A percentile compares a stretch with the other conserved stretches of the same genome.
These are phyloP conservation scores for Porcisia hertigi DNA, from an alignment of 208 protist species.

Conservation along the genomic window DNA sequence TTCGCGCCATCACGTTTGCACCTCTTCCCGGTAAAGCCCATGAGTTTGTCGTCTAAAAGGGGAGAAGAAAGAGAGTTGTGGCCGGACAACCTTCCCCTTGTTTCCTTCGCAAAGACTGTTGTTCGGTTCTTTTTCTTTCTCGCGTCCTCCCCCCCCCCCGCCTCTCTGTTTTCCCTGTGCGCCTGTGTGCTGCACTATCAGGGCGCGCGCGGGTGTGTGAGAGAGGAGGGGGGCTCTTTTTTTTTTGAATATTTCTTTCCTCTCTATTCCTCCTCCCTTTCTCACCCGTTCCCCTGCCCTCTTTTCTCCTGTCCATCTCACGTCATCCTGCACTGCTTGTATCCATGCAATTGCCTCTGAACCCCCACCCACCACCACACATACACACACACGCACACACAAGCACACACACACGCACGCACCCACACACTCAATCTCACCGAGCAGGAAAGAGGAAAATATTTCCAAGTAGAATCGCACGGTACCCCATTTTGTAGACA, in stretches of 20 bases:
- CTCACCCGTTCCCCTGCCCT: neutral
- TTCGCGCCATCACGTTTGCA: too few species aligned
- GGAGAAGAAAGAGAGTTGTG: neutral
- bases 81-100: neutral
- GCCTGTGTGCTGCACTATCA: neutral
- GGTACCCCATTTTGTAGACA: too few species aligned
- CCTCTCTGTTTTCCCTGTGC: neutral
- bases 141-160: neutral
- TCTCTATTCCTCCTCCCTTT: neutral
- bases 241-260: too few species aligned
- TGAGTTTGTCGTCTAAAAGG: too few species aligned
- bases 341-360: neutral
- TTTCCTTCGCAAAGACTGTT: neutral
- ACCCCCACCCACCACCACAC: neutral
- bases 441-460: too few species aligned
- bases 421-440: neutral
- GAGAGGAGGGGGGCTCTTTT: too few species aligned
- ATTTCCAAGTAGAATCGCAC: too few species aligned
- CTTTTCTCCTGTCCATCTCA: neutral
- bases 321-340: neutral
- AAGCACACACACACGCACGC: constrained; percentile 8
- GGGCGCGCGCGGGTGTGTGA: too few species aligned
- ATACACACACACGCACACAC: constrained; percentile 8
- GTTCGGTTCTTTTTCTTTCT: neutral
- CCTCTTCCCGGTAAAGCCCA: too few species aligned